A percentile compares a stretch with the other conserved stretches of the same genome.
Evolutionary conservation across 2,329 filamentous ascomycete species (phyloP).

Genomic region (Fusarium longipes): DNA sequence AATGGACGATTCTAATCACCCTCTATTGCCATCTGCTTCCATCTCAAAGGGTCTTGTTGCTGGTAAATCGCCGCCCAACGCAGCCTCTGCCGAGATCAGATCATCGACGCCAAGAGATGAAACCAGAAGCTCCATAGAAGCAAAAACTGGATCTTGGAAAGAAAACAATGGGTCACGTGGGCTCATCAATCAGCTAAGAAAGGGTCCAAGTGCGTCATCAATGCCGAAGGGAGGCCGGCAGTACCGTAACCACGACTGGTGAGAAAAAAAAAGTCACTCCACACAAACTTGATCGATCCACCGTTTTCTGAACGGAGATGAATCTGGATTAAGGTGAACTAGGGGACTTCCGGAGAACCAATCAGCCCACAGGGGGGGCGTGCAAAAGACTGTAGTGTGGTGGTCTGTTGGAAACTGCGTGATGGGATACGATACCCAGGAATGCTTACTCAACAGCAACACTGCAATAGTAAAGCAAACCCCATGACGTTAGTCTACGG

Average conservation of each 20-base stretch:
- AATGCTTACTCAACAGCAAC: conserved; percentile 15
- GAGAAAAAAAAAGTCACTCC: conserved; percentile 15
- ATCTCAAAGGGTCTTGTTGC: neutral
- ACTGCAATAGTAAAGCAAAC: neutral
- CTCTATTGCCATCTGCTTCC: neutral
- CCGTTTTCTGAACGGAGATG: conserved; percentile 36
- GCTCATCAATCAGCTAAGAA: conserved; percentile 4
- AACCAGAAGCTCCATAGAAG: conserved; percentile 27
- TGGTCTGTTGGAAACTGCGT: conserved; percentile 1
- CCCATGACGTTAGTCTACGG: conserved; percentile 36
- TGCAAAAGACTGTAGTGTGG: neutral
- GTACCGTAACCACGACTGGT: conserved; percentile 11
- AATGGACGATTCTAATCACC: neutral
- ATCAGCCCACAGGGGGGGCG: conserved; percentile 3
- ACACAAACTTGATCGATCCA: conserved; percentile 20
- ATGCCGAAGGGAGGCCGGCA: conserved; percentile 22
- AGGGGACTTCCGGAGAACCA: conserved; percentile 11
- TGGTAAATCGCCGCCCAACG: neutral
- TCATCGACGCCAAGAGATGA: conserved; percentile 35
- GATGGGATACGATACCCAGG: neutral
- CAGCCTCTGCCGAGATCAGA: conserved; percentile 30
- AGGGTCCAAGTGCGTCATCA: conserved; percentile 35
- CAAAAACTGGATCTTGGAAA: conserved; percentile 31
- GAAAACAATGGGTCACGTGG: conserved; percentile 16
- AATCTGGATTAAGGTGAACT: conserved; percentile 29